Evolutionary conservation across 306 rosid species (phyloP).

Genomic region (Corylus americana): DNA sequence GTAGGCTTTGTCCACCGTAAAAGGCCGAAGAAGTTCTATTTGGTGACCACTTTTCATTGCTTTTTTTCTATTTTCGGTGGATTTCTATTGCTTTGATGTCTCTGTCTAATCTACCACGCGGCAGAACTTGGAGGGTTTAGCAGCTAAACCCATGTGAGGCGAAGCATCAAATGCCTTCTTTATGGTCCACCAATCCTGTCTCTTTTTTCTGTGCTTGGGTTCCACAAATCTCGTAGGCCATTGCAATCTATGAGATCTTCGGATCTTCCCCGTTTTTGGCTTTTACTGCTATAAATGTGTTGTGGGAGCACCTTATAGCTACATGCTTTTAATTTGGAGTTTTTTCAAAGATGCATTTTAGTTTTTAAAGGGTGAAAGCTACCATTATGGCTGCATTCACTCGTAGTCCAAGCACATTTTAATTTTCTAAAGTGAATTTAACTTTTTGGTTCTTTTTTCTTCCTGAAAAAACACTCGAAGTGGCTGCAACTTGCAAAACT

Average conservation of each 20-base stretch:
- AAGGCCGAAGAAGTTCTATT: not conserved
- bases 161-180: slow-evolving; percentile 3
- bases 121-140: slow-evolving; percentile 5
- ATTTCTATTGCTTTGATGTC: slow-evolving; percentile 8
- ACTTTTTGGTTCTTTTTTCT: no score
- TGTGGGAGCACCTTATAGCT: not conserved
- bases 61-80: not conserved
- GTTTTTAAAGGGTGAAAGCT: no score
- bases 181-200: not conserved
- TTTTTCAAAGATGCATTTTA: not conserved
- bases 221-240: not conserved
- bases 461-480: no score
- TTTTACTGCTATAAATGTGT: not conserved
- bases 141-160: slow-evolving; percentile 24
- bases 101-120: slow-evolving; percentile 31
- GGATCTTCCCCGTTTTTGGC: not conserved
- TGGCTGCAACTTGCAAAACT: no score
- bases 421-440: no score
- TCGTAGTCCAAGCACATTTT: no score
- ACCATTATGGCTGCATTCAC: no score
- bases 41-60: not conserved
- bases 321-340: not conserved
- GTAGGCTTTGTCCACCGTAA: not conserved
- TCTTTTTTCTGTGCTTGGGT: not conserved
- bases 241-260: not conserved